Base-by-base conservation (phyloP, 2,329 filamentous ascomycete genomes). In the Aspergillus flavus region DNA sequence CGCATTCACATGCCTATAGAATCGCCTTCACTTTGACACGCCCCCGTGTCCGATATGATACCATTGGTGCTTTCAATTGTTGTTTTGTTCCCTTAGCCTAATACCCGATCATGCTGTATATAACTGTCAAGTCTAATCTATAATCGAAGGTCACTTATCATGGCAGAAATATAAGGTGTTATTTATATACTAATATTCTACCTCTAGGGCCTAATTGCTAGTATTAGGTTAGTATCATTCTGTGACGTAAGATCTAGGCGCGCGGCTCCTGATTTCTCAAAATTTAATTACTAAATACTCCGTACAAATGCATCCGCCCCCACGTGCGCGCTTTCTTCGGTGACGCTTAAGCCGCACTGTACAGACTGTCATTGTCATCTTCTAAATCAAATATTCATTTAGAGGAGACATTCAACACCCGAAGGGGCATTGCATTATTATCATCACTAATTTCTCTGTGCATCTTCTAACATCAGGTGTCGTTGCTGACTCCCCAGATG, bases 21-120 rank as follows among this genome's bases (percentile, higher is more conserved):
- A 55, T 52, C 21, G 39, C 30, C 36, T 62, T 57, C 43, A 60
- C 61, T 57, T 58, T 39, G 58, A 54, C 41, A 62, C 59, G 39
- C 46, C 61, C 39, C 48, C 46, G 32, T 45, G 61, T 64, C 57
- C 55, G 57, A 65, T 64, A 70, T 62, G 68, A 69, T 71, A 69
- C 66, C 69, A 66, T 56, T 61, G 48, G 53, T 61, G 26, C 41
- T 53, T 32, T 45, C 55, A 21, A 23, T 53, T 57, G 21, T 62
- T 61, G 10, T 48, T 66, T 41, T 59, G 26, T 57, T 58, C 60
- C 59, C 12, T 61, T 52, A 61, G 59, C 62, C 34, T 48, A 64
- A 69, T 68, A 70, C 66, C 67, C 68, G 26, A 64, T 58, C 58
- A 66, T 69, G 69, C 61, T 63, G 48, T 62, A 19, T 55, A 61